These are phyloP conservation scores for Skeletonema tropicum DNA, from an alignment of 108 stramenopile genomes.

Conservation along the genomic window DNA sequence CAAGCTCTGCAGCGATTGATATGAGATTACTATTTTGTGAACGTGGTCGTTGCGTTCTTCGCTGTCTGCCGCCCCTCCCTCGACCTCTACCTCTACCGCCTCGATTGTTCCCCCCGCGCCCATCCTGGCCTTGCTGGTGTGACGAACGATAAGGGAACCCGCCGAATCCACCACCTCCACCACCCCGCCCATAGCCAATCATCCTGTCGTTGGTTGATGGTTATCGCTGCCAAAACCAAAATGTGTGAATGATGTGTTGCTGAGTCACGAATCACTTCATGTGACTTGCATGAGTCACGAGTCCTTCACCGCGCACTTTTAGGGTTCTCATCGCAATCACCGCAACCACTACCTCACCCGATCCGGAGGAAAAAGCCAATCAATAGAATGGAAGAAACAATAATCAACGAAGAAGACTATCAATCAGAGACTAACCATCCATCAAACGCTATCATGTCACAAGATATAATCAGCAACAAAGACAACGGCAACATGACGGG, in stretches of 20 bases:
- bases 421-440: neutral
- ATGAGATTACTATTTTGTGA: neutral
- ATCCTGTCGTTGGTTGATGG: neutral
- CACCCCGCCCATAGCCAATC: constrained; percentile 26
- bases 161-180: constrained; percentile 31
- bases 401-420: neutral
- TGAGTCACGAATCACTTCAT: too few relatives aligned
- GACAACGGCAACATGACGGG: neutral
- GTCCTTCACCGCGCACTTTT: too few relatives aligned
- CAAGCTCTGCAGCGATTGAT: constrained; percentile 15
- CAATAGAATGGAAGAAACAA: neutral
- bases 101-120: neutral
- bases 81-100: neutral
- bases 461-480: neutral
- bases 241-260: too few relatives aligned
- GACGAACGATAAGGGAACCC: constrained; percentile 38
- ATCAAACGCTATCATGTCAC: neutral
- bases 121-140: constrained; percentile 43
- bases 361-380: neutral
- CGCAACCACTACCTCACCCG: too few relatives aligned
- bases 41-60: neutral
- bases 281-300: too few relatives aligned
- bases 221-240: too few relatives aligned
- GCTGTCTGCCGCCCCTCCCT: constrained; percentile 14
- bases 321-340: too few relatives aligned